Conservation (phyloP, 2,329 filamentous ascomycete species). For the Alternaria rosae region DNA sequence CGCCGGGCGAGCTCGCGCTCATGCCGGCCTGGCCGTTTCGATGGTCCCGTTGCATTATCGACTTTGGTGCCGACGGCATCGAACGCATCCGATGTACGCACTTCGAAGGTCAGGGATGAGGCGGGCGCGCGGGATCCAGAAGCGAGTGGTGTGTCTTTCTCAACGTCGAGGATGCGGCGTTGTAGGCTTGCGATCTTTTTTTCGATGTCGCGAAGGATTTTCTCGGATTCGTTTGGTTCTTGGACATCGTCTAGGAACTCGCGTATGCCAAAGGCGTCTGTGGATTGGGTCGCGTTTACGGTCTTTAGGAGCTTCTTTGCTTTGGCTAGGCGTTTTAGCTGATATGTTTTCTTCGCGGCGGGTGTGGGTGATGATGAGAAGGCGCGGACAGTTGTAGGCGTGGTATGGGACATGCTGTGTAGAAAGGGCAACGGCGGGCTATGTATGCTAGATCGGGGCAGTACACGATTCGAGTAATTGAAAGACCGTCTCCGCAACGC, state of each 20-base stretch:
- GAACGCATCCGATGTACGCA: not conserved
- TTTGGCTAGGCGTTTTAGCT: not conserved
- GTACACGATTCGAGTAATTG: not conserved
- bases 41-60: not conserved
- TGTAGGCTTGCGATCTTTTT: constrained; percentile 1
- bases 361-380: constrained; percentile 11
- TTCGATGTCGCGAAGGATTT: not conserved
- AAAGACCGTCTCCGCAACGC: not conserved
- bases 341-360: not conserved
- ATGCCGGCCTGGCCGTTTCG: not conserved
- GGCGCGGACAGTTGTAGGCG: not conserved
- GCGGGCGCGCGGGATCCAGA: too few species aligned
- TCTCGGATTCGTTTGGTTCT: not conserved
- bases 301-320: not conserved
- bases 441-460: not conserved
- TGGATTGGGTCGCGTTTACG: not conserved
- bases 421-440: not conserved
- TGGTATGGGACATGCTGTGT: not conserved
- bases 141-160: not conserved
- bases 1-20: not conserved
- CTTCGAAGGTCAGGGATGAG: too few species aligned
- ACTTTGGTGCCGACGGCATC: not conserved
- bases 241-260: not conserved
- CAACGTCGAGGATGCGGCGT: not conserved
- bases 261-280: not conserved